Evolutionary conservation across 2,329 filamentous ascomycete species (phyloP), one percentile per base, ranked within the genome.

Genomic region (Peltaster fructicola): DNA sequence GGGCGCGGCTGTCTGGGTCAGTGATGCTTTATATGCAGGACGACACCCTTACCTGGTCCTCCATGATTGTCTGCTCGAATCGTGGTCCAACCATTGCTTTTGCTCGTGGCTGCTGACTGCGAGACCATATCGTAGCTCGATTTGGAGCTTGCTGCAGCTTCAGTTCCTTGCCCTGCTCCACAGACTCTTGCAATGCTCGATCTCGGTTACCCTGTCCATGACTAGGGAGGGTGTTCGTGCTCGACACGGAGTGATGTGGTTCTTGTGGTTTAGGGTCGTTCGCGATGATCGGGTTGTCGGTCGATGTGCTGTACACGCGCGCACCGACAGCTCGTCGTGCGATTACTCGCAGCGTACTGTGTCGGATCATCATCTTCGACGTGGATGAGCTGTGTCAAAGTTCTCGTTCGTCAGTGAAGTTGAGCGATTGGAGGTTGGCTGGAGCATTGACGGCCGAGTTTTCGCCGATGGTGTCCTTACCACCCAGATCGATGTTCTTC

Each of bases 21-120:
- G 27, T 32, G 17, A 7, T 16, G 10, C 8, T 20, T 9, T 12
- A n/a, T n/a, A 3, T 22, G 10, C 14, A 4, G 18, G 9, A 5
- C 15, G 10, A 20, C 12, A 5, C 21, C 10, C 20, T 22, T 39
- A 93, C 85, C 78, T 98, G 88, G 39, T 75, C 58, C 41, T 74
- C 70, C 57, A 95, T 85, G 45, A 91, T 80, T 16, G 81, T 95
- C 69, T 95, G 85, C 63, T 98, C 88, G 47, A 98, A 98, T 41
- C 85, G 65, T 37, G 88, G 88, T 20, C 88, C 88, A 20, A 72
- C 71, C 85, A 98, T 98, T 26, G 82, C 88, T 52, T 71, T 56
- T 26, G 69, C 65, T 43, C 85, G 66, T 18, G 81, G 71, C 53
- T 70, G 69, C 64, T 98, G 88, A 57, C 71, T 91, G 46, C 69